These are phyloP conservation scores for Primulina eburnea DNA, from an alignment of 257 asterid genomes.

Conservation along the genomic window DNA sequence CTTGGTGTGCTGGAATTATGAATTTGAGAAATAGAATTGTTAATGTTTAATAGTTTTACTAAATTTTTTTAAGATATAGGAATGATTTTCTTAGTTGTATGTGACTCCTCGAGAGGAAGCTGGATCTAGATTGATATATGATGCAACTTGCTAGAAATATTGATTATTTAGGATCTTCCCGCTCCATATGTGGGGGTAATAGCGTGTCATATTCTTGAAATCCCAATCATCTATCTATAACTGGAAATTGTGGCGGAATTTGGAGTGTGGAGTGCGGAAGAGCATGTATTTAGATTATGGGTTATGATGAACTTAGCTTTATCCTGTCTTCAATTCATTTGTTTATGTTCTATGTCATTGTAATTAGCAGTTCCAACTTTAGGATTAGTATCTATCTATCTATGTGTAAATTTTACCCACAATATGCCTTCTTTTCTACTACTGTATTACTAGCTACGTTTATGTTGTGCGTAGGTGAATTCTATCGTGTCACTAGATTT, in stretches of 20 bases:
- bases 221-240: slow-evolving; percentile 21
- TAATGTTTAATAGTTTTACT: neutral
- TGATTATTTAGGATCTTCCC: slow-evolving; percentile 8
- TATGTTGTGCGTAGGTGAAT: slow-evolving; percentile 4
- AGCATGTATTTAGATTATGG: slow-evolving; percentile 19
- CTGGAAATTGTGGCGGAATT: slow-evolving; percentile 26
- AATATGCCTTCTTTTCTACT: neutral
- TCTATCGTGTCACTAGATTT: slow-evolving; percentile 7
- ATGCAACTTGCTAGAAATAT: neutral
- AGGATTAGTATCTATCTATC: no score
- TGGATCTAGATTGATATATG: neutral
- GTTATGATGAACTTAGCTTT: slow-evolving; percentile 19
- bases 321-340: neutral
- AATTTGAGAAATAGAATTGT: neutral
- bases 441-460: neutral
- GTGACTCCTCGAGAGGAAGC: neutral
- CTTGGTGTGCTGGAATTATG: neutral
- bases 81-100: neutral
- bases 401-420: neutral
- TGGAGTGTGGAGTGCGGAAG: slow-evolving; percentile 25
- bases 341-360: neutral
- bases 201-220: slow-evolving; percentile 12
- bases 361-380: neutral
- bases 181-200: slow-evolving; percentile 11
- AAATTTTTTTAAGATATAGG: neutral